A percentile compares a stretch with the other conserved stretches of the same genome.
Conservation (phyloP, 495 filamentous ascomycete species). For the Lasiosphaeria miniovina region DNA sequence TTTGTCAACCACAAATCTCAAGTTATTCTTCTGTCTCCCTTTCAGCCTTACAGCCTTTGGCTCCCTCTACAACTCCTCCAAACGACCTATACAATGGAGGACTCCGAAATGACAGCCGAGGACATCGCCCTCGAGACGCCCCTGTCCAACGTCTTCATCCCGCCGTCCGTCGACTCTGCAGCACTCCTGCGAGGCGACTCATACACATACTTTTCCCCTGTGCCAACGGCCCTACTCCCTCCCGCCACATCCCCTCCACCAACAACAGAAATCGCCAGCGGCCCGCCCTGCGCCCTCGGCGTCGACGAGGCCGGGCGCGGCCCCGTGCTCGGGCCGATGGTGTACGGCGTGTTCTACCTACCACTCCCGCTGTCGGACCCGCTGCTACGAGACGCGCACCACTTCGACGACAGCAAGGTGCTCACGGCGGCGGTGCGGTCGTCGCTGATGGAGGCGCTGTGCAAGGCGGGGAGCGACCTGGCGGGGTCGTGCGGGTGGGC, state of each 20-base stretch:
- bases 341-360: conserved; percentile 88
- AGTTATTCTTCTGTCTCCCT: no score
- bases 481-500: conserved; percentile 76
- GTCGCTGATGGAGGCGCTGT: conserved; percentile 70
- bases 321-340: conserved; percentile 95
- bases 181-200: conserved; percentile 67
- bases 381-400: conserved; percentile 70
- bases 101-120: conserved; percentile 34
- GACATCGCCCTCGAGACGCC: conserved; percentile 55
- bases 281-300: conserved; percentile 56
- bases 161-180: conserved; percentile 67
- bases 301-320: conserved; percentile 96
- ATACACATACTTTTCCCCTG: conserved; percentile 79
- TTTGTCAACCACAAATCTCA: neutral
- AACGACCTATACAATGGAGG: conserved; percentile 42
- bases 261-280: conserved; percentile 31
- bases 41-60: no score
- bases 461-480: conserved; percentile 62
- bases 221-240: conserved; percentile 54
- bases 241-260: conserved; percentile 25
- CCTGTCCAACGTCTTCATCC: conserved; percentile 61
- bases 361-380: conserved; percentile 63
- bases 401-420: conserved; percentile 90
- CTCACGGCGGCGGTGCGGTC: conserved; percentile 72
- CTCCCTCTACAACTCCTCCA: no score